Evolutionary conservation across 441 rosid species (phyloP).

Genomic region (Erodium chrysanthum): DNA sequence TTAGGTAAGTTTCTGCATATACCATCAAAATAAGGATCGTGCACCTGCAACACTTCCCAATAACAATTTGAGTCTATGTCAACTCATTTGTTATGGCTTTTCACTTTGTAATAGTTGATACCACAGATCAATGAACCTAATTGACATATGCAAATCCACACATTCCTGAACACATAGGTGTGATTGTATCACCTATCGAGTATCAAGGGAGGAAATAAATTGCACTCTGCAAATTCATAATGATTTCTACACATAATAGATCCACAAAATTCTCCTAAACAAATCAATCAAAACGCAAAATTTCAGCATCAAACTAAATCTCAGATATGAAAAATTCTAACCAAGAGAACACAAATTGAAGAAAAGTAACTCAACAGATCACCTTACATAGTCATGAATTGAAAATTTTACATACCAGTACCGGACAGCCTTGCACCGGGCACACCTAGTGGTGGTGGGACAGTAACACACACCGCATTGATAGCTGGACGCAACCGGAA

Average conservation of each 20-base stretch:
- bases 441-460: constrained; percentile 68
- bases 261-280: not conserved
- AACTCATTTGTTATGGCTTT: not conserved
- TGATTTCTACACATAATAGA: too few species aligned
- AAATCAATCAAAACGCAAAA: too few species aligned
- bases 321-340: not conserved
- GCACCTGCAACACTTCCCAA: not conserved
- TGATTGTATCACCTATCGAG: too few species aligned
- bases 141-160: not conserved
- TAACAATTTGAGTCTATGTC: too few species aligned
- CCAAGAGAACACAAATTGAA: too few species aligned
- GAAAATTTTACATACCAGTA: constrained; percentile 51
- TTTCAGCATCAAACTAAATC: not conserved
- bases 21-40: not conserved
- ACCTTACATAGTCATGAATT: constrained; percentile 6
- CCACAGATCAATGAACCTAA: not conserved
- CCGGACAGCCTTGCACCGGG: constrained; percentile 73
- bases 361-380: not conserved
- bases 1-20: not conserved
- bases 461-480: constrained; percentile 66
- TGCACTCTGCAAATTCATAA: too few species aligned
- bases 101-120: not conserved
- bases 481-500: constrained; percentile 24
- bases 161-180: not conserved
- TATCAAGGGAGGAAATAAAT: too few species aligned